Base-by-base conservation (phyloP, 495 filamentous ascomycete genomes). In the Astrocystis sublimbata region DNA sequence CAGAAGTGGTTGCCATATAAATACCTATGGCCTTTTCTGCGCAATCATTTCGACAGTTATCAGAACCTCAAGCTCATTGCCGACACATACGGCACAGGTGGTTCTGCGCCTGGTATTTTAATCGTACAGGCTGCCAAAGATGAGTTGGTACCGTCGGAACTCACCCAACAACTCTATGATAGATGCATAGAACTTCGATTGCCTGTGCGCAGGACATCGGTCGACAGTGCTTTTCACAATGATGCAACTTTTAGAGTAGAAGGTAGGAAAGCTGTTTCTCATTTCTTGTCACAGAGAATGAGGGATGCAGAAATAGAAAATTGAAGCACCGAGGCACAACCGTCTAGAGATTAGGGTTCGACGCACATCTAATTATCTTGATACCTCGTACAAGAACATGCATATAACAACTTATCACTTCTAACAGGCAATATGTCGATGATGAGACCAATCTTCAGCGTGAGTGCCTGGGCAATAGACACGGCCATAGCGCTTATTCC, bases 1-100 rank as follows among this genome's bases (percentile, higher is more conserved):
- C 89, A 93, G 67, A 89, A 85, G 61, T 93, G 91, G 91, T 73
- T 93, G 0, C 90, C 90, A 1, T 93, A 94, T 60, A 72, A 71
- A 28, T 67, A 80, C 36, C 70, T 82, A 2, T 81, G 79, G 78
- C 79, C 78, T 0, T 81, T 82, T 45, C 67, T 82, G 28, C 70
- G 78, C 30, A 81, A 74, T 35, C 76, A 79, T 36, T 64, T 81
- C 36, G 76, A 80, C 46, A 81, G 78, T 57, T 80, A 72, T 74
- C 60, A 68, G 49, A 80, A 80, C 65, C 30, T 81, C 40, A 70
- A 64, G 2, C 33, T 68, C 17, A 75, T 81, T 10, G 60, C 64
- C 4, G 45, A 62, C 0, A 65, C 64, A 17, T 66, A 67, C 57
- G 46, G 53, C 35, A 61, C 21, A 53, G 63, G 59, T 15, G 24